Evolutionary conservation across 1,284 basidiomycete species (phyloP).

Genomic region (Leccinum pachyderme): DNA sequence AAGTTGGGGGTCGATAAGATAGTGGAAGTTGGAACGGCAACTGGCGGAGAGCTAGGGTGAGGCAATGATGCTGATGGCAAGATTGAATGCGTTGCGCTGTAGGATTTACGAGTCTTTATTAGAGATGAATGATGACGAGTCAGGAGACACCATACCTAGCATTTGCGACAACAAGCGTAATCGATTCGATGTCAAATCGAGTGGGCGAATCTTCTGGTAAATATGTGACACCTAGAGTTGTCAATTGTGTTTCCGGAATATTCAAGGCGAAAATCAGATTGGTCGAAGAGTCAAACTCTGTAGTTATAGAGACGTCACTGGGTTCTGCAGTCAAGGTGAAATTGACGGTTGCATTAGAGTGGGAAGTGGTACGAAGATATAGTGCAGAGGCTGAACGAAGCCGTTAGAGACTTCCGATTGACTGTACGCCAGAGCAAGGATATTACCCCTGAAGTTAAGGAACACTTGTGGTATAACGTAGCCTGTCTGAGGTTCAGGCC

Average conservation of each 20-base stretch:
- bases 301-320: conserved; percentile 25
- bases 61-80: conserved; percentile 44
- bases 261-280: conserved; percentile 36
- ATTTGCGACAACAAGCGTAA: conserved; percentile 40
- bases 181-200: conserved; percentile 41
- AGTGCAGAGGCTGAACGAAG: conserved; percentile 41
- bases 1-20: conserved; percentile 8
- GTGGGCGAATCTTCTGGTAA: conserved; percentile 27
- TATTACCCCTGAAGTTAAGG: conserved; percentile 47
- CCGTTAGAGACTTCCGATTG: background rate
- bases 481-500: conserved; percentile 35
- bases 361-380: conserved; percentile 42
- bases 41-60: conserved; percentile 37
- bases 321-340: conserved; percentile 44
- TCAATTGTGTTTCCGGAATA: conserved; percentile 39
- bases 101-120: background rate
- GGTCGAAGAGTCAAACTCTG: conserved; percentile 30
- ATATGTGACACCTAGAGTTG: conserved; percentile 44
- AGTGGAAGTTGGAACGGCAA: conserved; percentile 21
- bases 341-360: conserved; percentile 51
- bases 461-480: conserved; percentile 54
- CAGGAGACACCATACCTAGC: conserved; percentile 36
- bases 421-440: background rate
- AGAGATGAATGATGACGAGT: background rate
- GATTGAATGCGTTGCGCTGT: conserved; percentile 39